Percentiles rank a stretch among this genome's conserved stretches.
phyloP scores from a whole-genome alignment of 2,329 filamentous ascomycete genomes.

The Coniella vitis region DNA sequence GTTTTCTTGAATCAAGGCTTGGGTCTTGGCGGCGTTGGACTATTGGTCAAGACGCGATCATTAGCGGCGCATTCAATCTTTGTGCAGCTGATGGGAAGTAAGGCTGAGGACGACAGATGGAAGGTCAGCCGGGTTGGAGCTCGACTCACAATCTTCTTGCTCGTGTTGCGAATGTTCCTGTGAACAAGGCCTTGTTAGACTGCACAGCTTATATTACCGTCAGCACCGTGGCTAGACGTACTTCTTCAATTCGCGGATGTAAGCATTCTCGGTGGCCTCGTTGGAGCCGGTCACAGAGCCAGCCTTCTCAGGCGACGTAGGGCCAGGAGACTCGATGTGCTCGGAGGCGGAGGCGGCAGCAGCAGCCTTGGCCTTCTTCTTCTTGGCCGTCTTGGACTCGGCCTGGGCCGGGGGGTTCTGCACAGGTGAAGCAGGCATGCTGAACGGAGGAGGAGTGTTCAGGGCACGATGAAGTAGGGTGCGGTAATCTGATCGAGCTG shows the following conservation, averaged over 20 bases:
- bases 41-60: constrained; percentile 26
- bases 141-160: constrained; percentile 81
- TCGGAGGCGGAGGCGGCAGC: constrained; percentile 20
- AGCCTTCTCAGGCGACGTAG: constrained; percentile 44
- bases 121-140: no score
- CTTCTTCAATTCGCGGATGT: constrained; percentile 88
- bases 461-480: background rate
- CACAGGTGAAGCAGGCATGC: constrained; percentile 58
- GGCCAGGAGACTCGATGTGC: constrained; percentile 49
- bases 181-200: background rate
- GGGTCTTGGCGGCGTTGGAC: constrained; percentile 67
- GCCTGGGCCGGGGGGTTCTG: constrained; percentile 55
- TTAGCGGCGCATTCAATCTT: no score
- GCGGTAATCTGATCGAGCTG: constrained; percentile 1
- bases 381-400: constrained; percentile 61
- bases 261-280: constrained; percentile 61
- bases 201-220: background rate
- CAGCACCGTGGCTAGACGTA: constrained; percentile 37
- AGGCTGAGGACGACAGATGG: background rate
- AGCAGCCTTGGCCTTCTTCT: constrained; percentile 56
- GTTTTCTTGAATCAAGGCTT: constrained; percentile 62
- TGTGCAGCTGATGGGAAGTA: constrained; percentile 5
- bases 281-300: constrained; percentile 45
- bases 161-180: constrained; percentile 84
- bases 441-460: constrained; percentile 14